Percentiles rank a stretch among this genome's conserved stretches.
These are phyloP conservation scores for Pyrus bretschneideri DNA, from an alignment of 306 rosid species.

Conservation along the genomic window DNA sequence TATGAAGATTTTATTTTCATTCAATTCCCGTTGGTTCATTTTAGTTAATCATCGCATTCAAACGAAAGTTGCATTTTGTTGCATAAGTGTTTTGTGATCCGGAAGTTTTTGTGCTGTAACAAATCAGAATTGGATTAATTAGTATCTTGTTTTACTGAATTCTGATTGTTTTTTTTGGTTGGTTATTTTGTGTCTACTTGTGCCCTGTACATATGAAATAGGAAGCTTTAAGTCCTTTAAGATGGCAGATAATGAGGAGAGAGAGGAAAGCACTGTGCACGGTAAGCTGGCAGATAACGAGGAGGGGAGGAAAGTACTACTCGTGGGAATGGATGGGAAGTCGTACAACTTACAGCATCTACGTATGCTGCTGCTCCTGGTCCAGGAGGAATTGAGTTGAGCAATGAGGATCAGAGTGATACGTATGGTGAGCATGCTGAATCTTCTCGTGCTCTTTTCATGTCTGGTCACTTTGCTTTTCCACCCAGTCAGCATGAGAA, in stretches of 20 bases:
- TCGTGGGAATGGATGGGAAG: conserved; percentile 96
- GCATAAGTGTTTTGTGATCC: not conserved
- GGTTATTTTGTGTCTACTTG: not conserved
- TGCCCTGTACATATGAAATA: not conserved
- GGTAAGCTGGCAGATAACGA: conserved; percentile 21
- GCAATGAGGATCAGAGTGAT: conserved; percentile 34
- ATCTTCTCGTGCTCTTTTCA: conserved; percentile 70
- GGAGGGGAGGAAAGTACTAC: conserved; percentile 52
- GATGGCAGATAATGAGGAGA: conserved; percentile 76
- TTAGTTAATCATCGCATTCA: not conserved
- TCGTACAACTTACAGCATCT: conserved; percentile 88
- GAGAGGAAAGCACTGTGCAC: conserved; percentile 35
- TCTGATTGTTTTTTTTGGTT: not conserved
- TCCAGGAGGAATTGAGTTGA: conserved; percentile 44
- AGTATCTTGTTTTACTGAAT: not conserved
- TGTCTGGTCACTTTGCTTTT: conserved; percentile 88
- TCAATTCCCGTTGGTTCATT: not conserved
- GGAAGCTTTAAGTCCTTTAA: conserved; percentile 7
- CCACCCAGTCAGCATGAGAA: conserved; percentile 81
- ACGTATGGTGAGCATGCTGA: conserved; percentile 46
- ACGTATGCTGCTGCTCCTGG: conserved; percentile 90
- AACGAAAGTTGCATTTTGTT: not conserved
- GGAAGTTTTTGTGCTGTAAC: not conserved
- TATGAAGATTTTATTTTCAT: not conserved
- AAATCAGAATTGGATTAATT: not conserved